Conservation (phyloP, 169 alveolate genomes). For the Eimeria tenella region DNA sequence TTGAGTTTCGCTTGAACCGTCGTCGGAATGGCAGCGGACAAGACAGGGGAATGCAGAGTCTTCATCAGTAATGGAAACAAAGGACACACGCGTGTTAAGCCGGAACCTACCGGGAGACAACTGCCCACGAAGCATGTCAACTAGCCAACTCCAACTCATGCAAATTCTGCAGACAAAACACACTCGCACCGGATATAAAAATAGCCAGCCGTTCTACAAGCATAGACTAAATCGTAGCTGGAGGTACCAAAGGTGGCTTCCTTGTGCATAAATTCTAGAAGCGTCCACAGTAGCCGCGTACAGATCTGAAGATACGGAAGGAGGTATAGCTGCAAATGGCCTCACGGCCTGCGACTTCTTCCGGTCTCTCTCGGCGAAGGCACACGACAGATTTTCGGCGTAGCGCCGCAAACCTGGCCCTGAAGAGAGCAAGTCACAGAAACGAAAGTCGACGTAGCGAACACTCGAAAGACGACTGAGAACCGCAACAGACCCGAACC, state of each 20-base stretch:
- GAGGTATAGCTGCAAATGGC: constrained; percentile 68
- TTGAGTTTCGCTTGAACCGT: constrained; percentile 26
- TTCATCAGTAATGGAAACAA: constrained; percentile 59
- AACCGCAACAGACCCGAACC: no score
- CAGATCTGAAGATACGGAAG: constrained; percentile 69
- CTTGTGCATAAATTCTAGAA: background rate
- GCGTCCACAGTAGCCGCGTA: background rate
- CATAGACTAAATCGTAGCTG: background rate
- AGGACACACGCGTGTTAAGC: constrained; percentile 65
- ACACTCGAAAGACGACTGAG: background rate
- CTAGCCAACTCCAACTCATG: constrained; percentile 72
- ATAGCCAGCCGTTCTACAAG: no score
- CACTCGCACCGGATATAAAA: background rate
- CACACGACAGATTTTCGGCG: constrained; percentile 50
- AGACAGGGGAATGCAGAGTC: constrained; percentile 65
- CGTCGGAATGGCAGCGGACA: constrained; percentile 69
- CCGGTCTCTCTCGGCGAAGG: constrained; percentile 67
- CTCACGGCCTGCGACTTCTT: constrained; percentile 58
- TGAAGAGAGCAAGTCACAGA: background rate
- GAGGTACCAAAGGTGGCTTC: background rate
- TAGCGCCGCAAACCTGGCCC: constrained; percentile 75
- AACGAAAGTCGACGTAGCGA: background rate
- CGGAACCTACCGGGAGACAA: constrained; percentile 59
- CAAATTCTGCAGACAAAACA: constrained; percentile 37
- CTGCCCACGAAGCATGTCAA: constrained; percentile 69